These are phyloP conservation scores for Actinomortierella ambigua DNA, from an alignment of 371 early-diverging fungal species.

Conservation along the genomic window DNA sequence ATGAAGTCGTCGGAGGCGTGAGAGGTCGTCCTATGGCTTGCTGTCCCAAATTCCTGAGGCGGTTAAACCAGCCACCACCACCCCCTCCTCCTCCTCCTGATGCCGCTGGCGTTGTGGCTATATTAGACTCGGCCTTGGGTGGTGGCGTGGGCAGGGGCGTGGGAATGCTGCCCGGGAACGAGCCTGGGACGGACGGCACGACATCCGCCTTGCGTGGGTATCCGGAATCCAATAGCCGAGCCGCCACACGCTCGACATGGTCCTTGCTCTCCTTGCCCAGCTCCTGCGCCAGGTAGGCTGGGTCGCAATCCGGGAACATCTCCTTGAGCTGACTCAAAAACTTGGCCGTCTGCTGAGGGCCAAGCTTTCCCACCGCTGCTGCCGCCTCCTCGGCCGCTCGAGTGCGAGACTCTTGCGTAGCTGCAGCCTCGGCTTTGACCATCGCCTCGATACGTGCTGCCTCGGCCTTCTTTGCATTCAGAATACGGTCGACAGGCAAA, in stretches of 20 bases:
- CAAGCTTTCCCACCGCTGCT: conserved; percentile 9
- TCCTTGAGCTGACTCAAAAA: conserved; percentile 55
- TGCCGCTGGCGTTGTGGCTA: background rate
- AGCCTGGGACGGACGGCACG: conserved; percentile 28
- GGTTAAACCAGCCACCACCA: conserved; percentile 41
- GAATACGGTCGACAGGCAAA: conserved; percentile 89
- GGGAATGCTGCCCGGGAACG: conserved; percentile 25
- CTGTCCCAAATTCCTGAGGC: conserved; percentile 42
- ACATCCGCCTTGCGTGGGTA: conserved; percentile 55
- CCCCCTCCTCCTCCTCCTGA: conserved; percentile 8
- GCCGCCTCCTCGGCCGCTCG: conserved; percentile 30
- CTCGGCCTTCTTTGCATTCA: conserved; percentile 62
- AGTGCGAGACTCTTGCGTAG: conserved; percentile 27
- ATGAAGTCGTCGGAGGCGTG: conserved; percentile 7
- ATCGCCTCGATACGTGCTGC: conserved; percentile 32
- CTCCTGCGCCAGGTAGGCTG: conserved; percentile 59
- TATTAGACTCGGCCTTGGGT: background rate
- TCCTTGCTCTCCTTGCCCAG: conserved; percentile 58
- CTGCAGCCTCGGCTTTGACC: conserved; percentile 9
- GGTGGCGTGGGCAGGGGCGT: conserved; percentile 4
- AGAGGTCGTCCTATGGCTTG: conserved; percentile 7
- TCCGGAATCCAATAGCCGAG: conserved; percentile 60
- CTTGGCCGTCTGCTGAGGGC: conserved; percentile 43
- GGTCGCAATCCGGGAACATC: conserved; percentile 76
- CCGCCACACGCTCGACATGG: conserved; percentile 65